Base-by-base conservation (phyloP, 176 grass and related monocot genomes). In the Thinopyrum elongatum region DNA sequence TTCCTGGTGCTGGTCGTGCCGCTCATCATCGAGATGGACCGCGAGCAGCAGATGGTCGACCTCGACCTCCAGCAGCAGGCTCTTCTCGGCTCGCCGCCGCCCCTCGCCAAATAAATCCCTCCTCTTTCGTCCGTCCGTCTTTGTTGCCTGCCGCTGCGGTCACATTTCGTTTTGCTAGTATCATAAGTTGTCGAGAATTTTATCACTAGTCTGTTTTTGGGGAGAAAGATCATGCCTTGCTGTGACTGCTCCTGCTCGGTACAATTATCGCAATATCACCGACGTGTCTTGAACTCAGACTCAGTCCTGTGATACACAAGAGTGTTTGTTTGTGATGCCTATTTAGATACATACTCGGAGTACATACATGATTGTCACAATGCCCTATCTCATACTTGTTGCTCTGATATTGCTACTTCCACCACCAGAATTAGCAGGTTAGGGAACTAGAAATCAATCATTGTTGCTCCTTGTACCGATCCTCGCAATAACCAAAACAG, bases 21-120 rank as follows among this genome's bases (percentile, higher is more conserved):
- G 30, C 91, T 98, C 68, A 94, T 98, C 90, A 93, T 95, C 76
- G 93, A 92, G 89, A 94, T 95, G 91, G 91, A 98, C 35, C 93
- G 88, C 29, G 95, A 95, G 81, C 89, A 92, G 81, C 88, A 92
- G 86, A 65, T 98, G 82, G 95, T 90, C 86, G 91, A 95, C 13
- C 57, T 98, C 41, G 95, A 98, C 86, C 69, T 98, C 80, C 90
- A 95, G 76, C 83, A 95, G 86, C 85, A 91, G 8, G 62, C 86
- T 36, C 91, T 95, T 41, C 93, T 98, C 30, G 93, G 93, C 12
- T 25, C 77, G 7, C 87, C 88, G 19, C 38, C 42, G 5, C 22
- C 85, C 5, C 77, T 87, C 3, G 7, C 80, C 59, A 94, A 94
- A 86, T 94, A 88, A 75, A 61, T 34, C 17, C 22, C 15, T 13